phyloP scores from a whole-genome alignment of 345 rosid species.

The Lepidium aucheri region DNA sequence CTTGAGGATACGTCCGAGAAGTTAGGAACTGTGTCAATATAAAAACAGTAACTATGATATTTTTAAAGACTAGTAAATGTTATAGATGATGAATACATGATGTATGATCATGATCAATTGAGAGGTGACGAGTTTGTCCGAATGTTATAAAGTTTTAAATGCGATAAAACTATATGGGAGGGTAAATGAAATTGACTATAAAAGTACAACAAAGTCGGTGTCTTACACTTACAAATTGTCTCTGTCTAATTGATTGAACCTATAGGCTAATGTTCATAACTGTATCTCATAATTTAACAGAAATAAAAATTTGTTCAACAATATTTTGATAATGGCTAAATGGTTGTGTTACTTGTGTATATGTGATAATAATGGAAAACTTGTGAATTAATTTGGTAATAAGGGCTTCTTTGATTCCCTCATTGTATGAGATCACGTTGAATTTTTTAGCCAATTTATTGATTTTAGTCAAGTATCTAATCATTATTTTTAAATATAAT shows the following conservation, averaged over 20 bases:
- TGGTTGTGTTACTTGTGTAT: neutral
- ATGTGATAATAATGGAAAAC: neutral
- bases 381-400: neutral
- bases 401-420: no score
- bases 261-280: constrained; percentile 10
- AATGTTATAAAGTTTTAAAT: neutral
- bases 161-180: neutral
- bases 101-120: neutral
- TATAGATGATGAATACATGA: neutral
- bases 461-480: no score
- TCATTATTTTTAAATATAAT: no score
- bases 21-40: neutral
- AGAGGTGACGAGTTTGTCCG: constrained; percentile 10
- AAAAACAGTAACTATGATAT: neutral
- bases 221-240: constrained; percentile 25
- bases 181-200: constrained; percentile 25
- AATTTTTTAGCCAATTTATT: no score
- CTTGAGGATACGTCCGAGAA: neutral
- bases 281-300: neutral
- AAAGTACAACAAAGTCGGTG: constrained; percentile 22
- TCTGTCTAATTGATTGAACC: constrained; percentile 23
- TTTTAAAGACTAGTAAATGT: neutral
- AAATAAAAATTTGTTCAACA: neutral
- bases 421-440: no score
- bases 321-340: neutral